These are phyloP conservation scores for Fonsecaea monophora DNA, from an alignment of 2,329 filamentous ascomycete species.

Conservation along the genomic window DNA sequence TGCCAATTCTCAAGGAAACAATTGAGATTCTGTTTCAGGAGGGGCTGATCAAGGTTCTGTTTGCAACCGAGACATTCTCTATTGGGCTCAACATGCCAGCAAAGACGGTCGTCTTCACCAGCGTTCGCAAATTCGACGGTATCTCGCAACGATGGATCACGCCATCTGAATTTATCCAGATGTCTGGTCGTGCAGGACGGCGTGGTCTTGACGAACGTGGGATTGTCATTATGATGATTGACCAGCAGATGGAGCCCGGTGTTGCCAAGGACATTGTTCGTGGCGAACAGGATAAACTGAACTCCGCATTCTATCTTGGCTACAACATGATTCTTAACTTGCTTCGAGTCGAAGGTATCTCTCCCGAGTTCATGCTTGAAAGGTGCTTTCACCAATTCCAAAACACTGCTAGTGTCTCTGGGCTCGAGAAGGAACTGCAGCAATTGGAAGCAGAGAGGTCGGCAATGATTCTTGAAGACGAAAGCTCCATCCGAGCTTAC, in stretches of 20 bases:
- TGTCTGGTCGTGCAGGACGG: slow-evolving; percentile 96
- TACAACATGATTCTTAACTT: slow-evolving; percentile 99
- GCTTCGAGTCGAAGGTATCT: slow-evolving; percentile 97
- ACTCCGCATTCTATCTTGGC: slow-evolving; percentile 95
- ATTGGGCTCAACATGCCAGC: slow-evolving; percentile 99
- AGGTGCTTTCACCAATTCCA: slow-evolving; percentile 98
- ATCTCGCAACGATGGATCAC: slow-evolving; percentile 80
- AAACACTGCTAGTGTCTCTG: slow-evolving; percentile 84
- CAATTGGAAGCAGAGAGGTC: slow-evolving; percentile 77
- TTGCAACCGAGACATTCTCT: slow-evolving; percentile 97
- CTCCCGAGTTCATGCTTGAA: slow-evolving; percentile 98
- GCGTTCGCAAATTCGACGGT: slow-evolving; percentile 94
- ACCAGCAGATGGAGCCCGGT: slow-evolving; percentile 92
- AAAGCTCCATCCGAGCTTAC: slow-evolving; percentile 89
- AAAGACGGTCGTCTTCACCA: slow-evolving; percentile 98
- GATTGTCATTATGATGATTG: slow-evolving; percentile 99
- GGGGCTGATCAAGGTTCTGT: slow-evolving; percentile 94
- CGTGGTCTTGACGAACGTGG: slow-evolving; percentile 96
- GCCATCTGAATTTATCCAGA: slow-evolving; percentile 96
- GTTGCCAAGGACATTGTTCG: slow-evolving; percentile 95
- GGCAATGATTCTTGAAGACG: slow-evolving; percentile 79
- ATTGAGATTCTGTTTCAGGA: slow-evolving; percentile 99
- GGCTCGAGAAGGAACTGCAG: slow-evolving; percentile 81
- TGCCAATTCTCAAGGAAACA: slow-evolving; percentile 96
- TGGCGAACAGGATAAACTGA: slow-evolving; percentile 94